Evolutionary conservation across 2,329 filamentous ascomycete species (phyloP).

Genomic region (Penicillium brevicompactum): DNA sequence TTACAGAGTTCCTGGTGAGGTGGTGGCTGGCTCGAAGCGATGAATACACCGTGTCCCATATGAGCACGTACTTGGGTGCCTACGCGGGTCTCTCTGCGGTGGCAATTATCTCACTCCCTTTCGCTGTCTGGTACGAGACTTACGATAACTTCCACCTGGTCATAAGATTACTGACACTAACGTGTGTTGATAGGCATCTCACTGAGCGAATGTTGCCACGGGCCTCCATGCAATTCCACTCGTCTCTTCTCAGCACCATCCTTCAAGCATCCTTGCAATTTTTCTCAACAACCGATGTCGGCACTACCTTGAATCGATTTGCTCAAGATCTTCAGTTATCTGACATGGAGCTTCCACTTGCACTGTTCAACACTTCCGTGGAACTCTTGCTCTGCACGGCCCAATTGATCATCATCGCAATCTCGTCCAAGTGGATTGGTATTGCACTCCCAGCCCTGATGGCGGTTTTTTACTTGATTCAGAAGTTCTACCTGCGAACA

Average conservation of each 20-base stretch:
- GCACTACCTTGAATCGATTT: conserved; percentile 15
- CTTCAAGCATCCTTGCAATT: conserved; percentile 7
- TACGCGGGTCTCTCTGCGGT: no score
- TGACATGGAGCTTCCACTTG: conserved; percentile 17
- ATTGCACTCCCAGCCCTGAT: neutral
- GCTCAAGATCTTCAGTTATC: conserved; percentile 20
- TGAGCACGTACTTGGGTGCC: no score
- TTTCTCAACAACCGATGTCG: conserved; percentile 9
- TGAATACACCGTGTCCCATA: no score
- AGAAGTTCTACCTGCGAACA: conserved; percentile 59
- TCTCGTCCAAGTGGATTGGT: neutral
- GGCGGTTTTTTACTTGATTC: conserved; percentile 20
- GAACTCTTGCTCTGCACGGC: no score
- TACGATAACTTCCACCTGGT: no score
- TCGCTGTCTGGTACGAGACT: no score
- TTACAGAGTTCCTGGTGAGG: no score
- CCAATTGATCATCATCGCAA: conserved; percentile 1
- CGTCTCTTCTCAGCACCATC: neutral
- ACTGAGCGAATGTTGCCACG: neutral
- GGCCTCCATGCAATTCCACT: neutral
- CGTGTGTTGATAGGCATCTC: no score
- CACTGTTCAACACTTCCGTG: neutral
- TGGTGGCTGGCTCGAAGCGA: no score
- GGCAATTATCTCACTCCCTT: no score
- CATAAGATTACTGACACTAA: no score